Evolutionary conservation across 306 rosid species (phyloP), one percentile per base, ranked within the genome.

Genomic region (Chamaecrista fasciculata): DNA sequence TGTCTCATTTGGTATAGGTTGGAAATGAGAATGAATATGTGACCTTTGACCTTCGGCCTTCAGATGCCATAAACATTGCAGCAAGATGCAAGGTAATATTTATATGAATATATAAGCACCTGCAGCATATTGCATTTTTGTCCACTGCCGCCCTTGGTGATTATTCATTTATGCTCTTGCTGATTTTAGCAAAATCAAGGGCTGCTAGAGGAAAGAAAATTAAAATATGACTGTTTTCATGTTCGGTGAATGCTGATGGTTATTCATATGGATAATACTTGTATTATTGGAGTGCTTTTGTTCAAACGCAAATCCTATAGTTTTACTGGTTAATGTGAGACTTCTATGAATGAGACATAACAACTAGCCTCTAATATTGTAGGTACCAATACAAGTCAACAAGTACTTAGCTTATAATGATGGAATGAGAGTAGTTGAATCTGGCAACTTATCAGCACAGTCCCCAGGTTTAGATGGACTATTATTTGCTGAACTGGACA

Each of bases 331-430:
- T 62, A 3, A 24, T 48, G 25, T 42, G 19, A 31, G 19, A 31
- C 42, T 19, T 21, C 5, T 31, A 16, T 53, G 58, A 11, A 11
- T 18, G 11, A 36, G 31, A 69, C 11, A 50, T n/a, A 34, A 21
- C 42, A 19, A 28, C 43, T 29, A 10, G 23, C 61, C 53, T 52
- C 37, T 20, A 3, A 42, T 61, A 20, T 56, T 64, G 61, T 72
- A 89, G 96, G 96, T 86, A 11, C 93, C 96, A 0, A 87, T 89
- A 53, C 96, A 89, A 85, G 96, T 89, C 62, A 89, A 89, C 85
- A 89, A 87, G 81, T 75, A 81, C 69, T 80, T 89, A 71, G 96
- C 96, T 55, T 89, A 77, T 67, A 85, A 91, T 62, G 96, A 89
- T 69, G 96, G 96, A 29, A 85, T 89, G 96, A 79, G 81, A 76